Conservation (phyloP, 345 rosid species). For the Aquilaria sinensis region DNA sequence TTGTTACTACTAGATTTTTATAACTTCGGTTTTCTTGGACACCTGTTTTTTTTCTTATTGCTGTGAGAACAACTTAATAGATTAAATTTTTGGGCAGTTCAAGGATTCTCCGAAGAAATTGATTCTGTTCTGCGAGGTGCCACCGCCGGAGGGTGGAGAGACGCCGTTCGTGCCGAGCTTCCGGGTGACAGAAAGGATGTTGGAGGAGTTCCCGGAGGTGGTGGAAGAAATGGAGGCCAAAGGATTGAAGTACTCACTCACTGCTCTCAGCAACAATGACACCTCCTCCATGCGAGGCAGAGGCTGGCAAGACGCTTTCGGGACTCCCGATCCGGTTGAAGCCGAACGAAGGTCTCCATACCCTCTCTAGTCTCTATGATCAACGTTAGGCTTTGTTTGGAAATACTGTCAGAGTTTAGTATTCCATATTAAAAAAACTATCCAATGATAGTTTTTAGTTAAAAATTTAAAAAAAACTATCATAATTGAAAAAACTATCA, state of each 20-base stretch:
- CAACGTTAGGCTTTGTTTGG: too few species aligned
- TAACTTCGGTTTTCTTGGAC: too few species aligned
- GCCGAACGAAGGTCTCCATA: conserved; percentile 39
- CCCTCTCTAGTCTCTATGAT: too few species aligned
- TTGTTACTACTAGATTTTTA: too few species aligned
- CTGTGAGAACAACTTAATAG: too few species aligned
- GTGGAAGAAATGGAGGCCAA: conserved; percentile 56
- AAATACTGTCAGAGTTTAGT: too few species aligned
- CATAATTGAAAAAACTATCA: too few species aligned
- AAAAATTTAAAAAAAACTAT: too few species aligned
- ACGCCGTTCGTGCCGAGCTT: conserved; percentile 78
- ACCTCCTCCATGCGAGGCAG: conserved; percentile 57
- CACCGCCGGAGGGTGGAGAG: conserved; percentile 62
- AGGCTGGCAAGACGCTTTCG: conserved; percentile 65
- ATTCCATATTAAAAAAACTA: too few species aligned
- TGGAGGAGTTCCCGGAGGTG: conserved; percentile 46
- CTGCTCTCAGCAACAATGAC: conserved; percentile 31
- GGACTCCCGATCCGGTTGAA: conserved; percentile 38
- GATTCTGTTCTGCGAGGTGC: conserved; percentile 51
- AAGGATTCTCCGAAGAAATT: conserved; percentile 42
- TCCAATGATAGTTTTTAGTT: too few species aligned
- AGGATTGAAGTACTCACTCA: conserved; percentile 45
- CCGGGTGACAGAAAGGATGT: conserved; percentile 48
- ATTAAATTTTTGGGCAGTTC: conserved; percentile 22
- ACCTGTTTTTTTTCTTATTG: too few species aligned